A percentile compares a stretch with the other conserved stretches of the same genome.
Evolutionary conservation across 352 stramenopile genomes (phyloP).

Genomic region (Globisporangium alternatum): DNA sequence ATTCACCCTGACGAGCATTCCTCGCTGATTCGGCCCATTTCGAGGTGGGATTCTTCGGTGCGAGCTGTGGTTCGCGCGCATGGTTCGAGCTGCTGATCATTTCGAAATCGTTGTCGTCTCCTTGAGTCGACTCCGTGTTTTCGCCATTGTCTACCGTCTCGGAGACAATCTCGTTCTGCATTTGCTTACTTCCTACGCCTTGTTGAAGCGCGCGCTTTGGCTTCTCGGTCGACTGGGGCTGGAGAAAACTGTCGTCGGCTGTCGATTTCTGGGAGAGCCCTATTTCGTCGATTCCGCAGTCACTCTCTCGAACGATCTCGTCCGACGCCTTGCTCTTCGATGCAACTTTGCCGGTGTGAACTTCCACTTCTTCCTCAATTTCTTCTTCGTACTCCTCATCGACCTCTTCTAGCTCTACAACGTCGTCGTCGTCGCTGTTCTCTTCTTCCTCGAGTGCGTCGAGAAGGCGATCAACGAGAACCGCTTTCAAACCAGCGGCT

Average conservation of each 20-base stretch:
- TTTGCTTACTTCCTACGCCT: not conserved
- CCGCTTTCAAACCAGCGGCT: conserved; percentile 49
- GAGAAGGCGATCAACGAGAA: conserved; percentile 43
- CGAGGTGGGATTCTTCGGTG: not conserved
- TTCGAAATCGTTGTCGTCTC: conserved; percentile 7
- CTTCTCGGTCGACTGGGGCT: not conserved
- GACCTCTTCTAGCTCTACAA: conserved; percentile 24
- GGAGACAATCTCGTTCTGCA: not conserved
- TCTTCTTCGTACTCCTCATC: conserved; percentile 25
- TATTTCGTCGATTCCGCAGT: conserved; percentile 19
- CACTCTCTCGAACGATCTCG: conserved; percentile 68
- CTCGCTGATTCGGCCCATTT: not conserved
- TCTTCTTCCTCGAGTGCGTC: conserved; percentile 44
- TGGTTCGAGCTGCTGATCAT: not conserved
- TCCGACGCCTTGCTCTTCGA: conserved; percentile 1
- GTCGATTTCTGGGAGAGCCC: conserved; percentile 23
- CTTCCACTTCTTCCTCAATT: conserved; percentile 21
- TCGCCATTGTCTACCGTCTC: not conserved
- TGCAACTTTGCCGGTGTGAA: conserved; percentile 2
- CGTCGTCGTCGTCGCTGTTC: conserved; percentile 27
- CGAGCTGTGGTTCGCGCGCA: not conserved
- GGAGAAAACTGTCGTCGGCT: not conserved
- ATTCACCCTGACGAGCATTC: not conserved
- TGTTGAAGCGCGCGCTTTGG: not conserved
- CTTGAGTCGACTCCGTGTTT: conserved; percentile 6